Evolutionary conservation across 1,284 basidiomycete genomes (phyloP).

Genomic region (Ceratobasidium sp.): DNA sequence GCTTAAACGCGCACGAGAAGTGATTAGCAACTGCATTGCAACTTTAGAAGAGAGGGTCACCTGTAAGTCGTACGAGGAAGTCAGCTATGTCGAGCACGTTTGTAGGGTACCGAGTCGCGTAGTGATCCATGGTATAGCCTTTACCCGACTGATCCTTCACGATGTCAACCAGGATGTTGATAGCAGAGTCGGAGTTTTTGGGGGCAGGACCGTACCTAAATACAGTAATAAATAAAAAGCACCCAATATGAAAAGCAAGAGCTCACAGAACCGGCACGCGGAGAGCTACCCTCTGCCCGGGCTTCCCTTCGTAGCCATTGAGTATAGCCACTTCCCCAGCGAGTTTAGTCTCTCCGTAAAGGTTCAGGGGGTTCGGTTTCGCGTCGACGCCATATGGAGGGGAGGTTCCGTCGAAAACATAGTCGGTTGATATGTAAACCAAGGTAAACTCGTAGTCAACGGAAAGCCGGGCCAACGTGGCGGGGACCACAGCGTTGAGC

Average conservation of each 20-base stretch:
- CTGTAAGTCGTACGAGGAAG: conserved; percentile 76
- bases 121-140: conserved; percentile 88
- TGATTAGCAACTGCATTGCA: conserved; percentile 5
- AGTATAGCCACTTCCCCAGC: conserved; percentile 80
- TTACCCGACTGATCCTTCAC: conserved; percentile 83
- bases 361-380: conserved; percentile 78
- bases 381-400: conserved; percentile 80
- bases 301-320: conserved; percentile 60
- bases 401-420: conserved; percentile 87
- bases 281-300: conserved; percentile 68
- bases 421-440: conserved; percentile 79
- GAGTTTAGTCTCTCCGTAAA: conserved; percentile 82
- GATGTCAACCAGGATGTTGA: conserved; percentile 83
- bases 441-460: conserved; percentile 67
- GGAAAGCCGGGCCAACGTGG: conserved; percentile 71
- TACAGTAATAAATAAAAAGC: not conserved
- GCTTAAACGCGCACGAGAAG: not conserved
- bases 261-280: conserved; percentile 84
- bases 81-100: conserved; percentile 73
- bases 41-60: conserved; percentile 57
- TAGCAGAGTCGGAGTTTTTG: conserved; percentile 80
- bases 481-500: conserved; percentile 79
- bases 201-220: conserved; percentile 83
- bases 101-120: conserved; percentile 70
- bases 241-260: not conserved